phyloP scores from a whole-genome alignment of 1,139 yeast species.

The Ogataea hybrid region DNA sequence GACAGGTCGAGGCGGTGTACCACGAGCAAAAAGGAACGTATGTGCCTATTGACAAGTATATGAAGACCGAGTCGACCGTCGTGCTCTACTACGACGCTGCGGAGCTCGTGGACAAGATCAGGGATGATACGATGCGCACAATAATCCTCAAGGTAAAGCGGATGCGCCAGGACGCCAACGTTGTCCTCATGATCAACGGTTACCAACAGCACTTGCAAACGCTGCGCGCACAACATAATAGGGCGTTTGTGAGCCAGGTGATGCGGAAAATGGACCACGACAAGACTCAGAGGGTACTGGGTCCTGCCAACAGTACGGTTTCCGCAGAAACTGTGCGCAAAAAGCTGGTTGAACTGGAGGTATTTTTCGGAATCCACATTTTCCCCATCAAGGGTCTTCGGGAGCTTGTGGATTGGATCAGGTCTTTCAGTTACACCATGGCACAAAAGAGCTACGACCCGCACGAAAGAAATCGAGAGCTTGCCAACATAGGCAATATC shows the following conservation, averaged over 20 bases:
- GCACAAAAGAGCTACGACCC: constrained; percentile 55
- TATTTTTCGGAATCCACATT: constrained; percentile 43
- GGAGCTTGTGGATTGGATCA: constrained; percentile 55
- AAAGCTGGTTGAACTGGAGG: constrained; percentile 39
- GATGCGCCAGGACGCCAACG: constrained; percentile 26
- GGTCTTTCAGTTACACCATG: constrained; percentile 55
- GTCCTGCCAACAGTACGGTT: constrained; percentile 17
- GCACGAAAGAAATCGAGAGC: constrained; percentile 48
- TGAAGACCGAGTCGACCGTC: constrained; percentile 42
- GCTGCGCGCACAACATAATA: constrained; percentile 45
- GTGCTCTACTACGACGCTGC: constrained; percentile 48
- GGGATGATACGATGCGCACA: constrained; percentile 29
- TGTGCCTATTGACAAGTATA: constrained; percentile 44
- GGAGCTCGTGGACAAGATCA: constrained; percentile 40
- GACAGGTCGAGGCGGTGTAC: constrained; percentile 40
- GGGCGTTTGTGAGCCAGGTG: constrained; percentile 43
- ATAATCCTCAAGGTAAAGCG: constrained; percentile 25
- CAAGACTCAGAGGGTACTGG: constrained; percentile 16
- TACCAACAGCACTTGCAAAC: constrained; percentile 44
- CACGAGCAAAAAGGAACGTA: constrained; percentile 47
- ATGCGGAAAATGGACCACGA: constrained; percentile 26
- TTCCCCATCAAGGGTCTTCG: constrained; percentile 45
- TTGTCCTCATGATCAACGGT: constrained; percentile 50
- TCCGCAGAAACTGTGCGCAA: constrained; percentile 28
- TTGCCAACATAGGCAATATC: constrained; percentile 53